Percentiles rank a stretch among this genome's conserved stretches.
phyloP scores from a whole-genome alignment of 2,329 filamentous ascomycete genomes.

The Myrmaecium sp. region DNA sequence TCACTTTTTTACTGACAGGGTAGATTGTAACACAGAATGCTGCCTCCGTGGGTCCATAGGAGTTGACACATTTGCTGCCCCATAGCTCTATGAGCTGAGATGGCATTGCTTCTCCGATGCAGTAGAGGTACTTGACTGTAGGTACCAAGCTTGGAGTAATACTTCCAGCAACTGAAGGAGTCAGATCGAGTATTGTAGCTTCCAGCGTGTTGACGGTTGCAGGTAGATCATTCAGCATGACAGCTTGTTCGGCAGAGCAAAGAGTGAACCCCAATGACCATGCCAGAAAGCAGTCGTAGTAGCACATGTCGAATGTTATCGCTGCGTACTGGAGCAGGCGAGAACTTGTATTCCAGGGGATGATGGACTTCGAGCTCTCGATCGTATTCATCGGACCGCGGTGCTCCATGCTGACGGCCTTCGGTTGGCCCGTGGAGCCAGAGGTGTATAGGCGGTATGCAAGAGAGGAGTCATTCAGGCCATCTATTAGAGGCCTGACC shows the following conservation, averaged over 20 bases:
- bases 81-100: slow-evolving; percentile 21
- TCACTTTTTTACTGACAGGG: slow-evolving; percentile 12
- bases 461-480: slow-evolving; percentile 13
- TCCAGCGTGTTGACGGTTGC: slow-evolving; percentile 17
- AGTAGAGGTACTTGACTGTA: slow-evolving; percentile 25
- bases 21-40: slow-evolving; percentile 29
- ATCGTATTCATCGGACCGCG: slow-evolving; percentile 24
- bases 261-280: slow-evolving; percentile 27
- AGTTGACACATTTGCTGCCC: slow-evolving; percentile 25
- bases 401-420: slow-evolving; percentile 27
- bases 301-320: slow-evolving; percentile 29
- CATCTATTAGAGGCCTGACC: slow-evolving; percentile 12
- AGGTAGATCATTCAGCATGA: slow-evolving; percentile 22
- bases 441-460: slow-evolving; percentile 29
- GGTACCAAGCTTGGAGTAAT: slow-evolving; percentile 17
- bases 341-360: slow-evolving; percentile 23
- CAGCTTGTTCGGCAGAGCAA: slow-evolving; percentile 20
- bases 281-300: slow-evolving; percentile 29
- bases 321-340: slow-evolving; percentile 27
- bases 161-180: slow-evolving; percentile 24
- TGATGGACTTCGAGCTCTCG: slow-evolving; percentile 17
- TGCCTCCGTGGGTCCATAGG: slow-evolving; percentile 27
- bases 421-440: slow-evolving; percentile 26
- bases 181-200: slow-evolving; percentile 24
- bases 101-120: slow-evolving; percentile 27